Evolutionary conservation across 176 grass and related monocot species (phyloP).

Genomic region (Carex kokanica): DNA sequence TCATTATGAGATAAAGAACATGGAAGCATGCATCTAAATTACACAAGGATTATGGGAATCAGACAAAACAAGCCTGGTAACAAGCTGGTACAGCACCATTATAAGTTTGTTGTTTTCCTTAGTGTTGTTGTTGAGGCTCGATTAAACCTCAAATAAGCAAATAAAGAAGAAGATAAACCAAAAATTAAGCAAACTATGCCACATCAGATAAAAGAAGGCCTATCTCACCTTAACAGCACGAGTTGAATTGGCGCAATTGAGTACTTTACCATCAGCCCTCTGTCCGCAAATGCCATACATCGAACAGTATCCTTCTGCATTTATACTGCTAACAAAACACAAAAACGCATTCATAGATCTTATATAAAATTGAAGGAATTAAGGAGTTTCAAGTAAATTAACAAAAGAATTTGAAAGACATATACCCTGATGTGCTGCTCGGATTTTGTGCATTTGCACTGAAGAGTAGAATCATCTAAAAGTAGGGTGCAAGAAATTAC

Average conservation of each 20-base stretch:
- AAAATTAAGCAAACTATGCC: neutral
- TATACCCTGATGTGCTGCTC: conserved; percentile 69
- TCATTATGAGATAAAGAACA: conserved; percentile 23
- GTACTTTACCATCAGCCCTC: conserved; percentile 72
- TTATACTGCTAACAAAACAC: conserved; percentile 39
- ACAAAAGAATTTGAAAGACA: conserved; percentile 4
- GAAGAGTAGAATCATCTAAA: conserved; percentile 48
- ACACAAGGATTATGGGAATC: conserved; percentile 16
- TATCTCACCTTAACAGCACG: conserved; percentile 70
- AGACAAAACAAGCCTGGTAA: neutral
- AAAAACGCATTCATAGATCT: conserved; percentile 17
- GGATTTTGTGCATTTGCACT: conserved; percentile 48
- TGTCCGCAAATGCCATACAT: conserved; percentile 87
- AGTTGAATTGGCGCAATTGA: conserved; percentile 80
- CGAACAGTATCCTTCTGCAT: conserved; percentile 84
- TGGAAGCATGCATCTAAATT: conserved; percentile 17
- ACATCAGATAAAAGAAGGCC: neutral
- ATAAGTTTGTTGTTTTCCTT: conserved; percentile 24
- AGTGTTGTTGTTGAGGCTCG: conserved; percentile 15
- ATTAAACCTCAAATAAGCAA: neutral
- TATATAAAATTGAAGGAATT: conserved; percentile 20
- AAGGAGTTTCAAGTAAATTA: conserved; percentile 19
- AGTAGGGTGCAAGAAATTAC: neutral
- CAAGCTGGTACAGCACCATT: neutral
- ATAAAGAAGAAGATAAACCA: no score